Evolutionary conservation across 1,139 yeast genomes (phyloP), one percentile per base, ranked within the genome.

Genomic region (Saccharomyces hybrid): DNA sequence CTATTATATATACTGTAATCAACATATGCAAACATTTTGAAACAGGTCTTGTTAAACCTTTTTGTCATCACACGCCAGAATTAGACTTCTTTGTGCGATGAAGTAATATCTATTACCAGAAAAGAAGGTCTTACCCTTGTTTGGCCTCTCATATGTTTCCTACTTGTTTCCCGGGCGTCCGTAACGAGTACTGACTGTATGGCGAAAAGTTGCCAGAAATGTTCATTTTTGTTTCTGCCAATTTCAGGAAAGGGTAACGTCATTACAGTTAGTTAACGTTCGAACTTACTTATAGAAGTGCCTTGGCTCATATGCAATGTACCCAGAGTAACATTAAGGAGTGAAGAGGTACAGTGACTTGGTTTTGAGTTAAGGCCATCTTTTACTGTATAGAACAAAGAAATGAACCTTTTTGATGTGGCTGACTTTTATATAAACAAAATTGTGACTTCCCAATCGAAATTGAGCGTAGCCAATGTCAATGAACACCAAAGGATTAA

Each of bases 391-490:
- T 16, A 42, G 23, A 25, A n/a, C 9, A 47, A 11, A 31, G 53
- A 31, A 25, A 82, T 83, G 85, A 78, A 83, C 62, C 70, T 83
- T 42, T 73, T 79, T 57, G 70, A 75, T 51, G 78, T 80, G 0
- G 75, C 83, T 0, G 79, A 79, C 56, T 69, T 70, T 42, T 83
- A 83, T 59, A 67, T 82, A 48, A 71, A 73, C 51, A 70, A 79
- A 49, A 72, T 83, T 54, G 75, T 81, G 25, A 74, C 70, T 50
- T 63, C 70, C 13, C 54, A 55, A 23, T 47, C 64, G 27, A 61
- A 59, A 48, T 28, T 61, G 20, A 55, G 55, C 13, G 61, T 51
- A 41, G 55, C 63, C 51, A 59, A 62, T 58, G 51, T 63, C 50
- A 54, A 62, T 5, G 73, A 73, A 14, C 73, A 71, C 8, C 69